Conservation (phyloP, 2,329 filamentous ascomycete genomes). For the Dactylellina leptospora region DNA sequence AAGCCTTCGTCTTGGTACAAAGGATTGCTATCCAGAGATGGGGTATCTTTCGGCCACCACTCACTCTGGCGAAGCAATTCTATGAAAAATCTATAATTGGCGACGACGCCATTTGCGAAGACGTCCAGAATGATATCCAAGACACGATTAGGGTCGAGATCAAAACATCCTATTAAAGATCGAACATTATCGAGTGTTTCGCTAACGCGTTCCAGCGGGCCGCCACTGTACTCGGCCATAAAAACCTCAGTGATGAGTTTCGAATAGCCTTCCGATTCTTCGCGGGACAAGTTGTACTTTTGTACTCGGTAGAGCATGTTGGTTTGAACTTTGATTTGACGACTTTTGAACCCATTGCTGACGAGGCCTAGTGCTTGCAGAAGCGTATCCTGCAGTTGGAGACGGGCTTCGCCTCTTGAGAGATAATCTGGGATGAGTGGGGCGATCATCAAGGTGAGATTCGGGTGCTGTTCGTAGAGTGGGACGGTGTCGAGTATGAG, state of each 20-base stretch:
- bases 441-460: slow-evolving; percentile 36
- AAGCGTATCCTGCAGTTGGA: slow-evolving; percentile 72
- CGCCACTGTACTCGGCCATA: slow-evolving; percentile 68
- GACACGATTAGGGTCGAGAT: slow-evolving; percentile 92
- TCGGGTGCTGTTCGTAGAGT: slow-evolving; percentile 27
- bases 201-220: slow-evolving; percentile 72
- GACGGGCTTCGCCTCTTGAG: slow-evolving; percentile 61
- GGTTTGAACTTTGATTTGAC: slow-evolving; percentile 84
- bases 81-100: slow-evolving; percentile 92
- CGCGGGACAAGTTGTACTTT: slow-evolving; percentile 93
- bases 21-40: slow-evolving; percentile 62
- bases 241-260: slow-evolving; percentile 97
- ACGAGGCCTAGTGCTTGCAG: slow-evolving; percentile 69
- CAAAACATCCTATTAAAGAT: slow-evolving; percentile 93
- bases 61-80: slow-evolving; percentile 90
- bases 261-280: slow-evolving; percentile 96
- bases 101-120: slow-evolving; percentile 90
- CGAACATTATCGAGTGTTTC: slow-evolving; percentile 92
- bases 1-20: slow-evolving; percentile 66
- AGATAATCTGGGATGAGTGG: slow-evolving; percentile 48
- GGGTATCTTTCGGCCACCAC: slow-evolving; percentile 83
- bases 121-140: slow-evolving; percentile 95
- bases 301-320: slow-evolving; percentile 94
- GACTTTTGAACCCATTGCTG: slow-evolving; percentile 77
- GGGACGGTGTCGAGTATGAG: slow-evolving; percentile 46